Base-by-base conservation (phyloP, 2,329 filamentous ascomycete genomes). In the Xylaria sp. region DNA sequence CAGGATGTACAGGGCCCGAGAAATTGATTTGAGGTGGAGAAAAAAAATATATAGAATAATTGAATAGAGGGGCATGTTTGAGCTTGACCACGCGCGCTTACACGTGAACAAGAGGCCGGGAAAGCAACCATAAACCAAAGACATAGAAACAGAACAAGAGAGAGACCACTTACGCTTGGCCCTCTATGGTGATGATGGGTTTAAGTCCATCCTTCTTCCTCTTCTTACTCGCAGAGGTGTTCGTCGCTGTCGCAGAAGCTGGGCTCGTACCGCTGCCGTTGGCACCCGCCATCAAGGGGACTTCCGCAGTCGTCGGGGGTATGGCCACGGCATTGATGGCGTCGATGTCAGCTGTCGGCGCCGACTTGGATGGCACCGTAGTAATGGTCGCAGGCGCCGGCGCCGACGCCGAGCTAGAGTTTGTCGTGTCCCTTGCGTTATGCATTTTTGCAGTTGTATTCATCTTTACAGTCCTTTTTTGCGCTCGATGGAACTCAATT, bases 171-270 rank as follows among this genome's bases (percentile, higher is more conserved):
- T 74, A 76, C 72, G 65, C 68, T 35, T 73, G 78, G 81, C 77
- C 76, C 80, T 91, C 89, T 63, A 84, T 90, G 42, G 89, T 92
- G 77, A 92, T 89, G 73, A 92, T 92, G 71, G 90, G 90, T 79
- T 91, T 91, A 69, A 91, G 79, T 57, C 83, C 84, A 43, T 89
- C 87, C 83, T 92, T 92, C 81, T 89, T 89, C 73, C 89, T 84
- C 83, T 92, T 92, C 83, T 91, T 92, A 67, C 80, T 82, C 35
- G 74, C 57, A 25, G 70, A 55, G 15, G 69, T 60, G 19, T n/a
- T 60, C 33, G 69, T 54, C 17, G 63, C 65, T 9, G 64, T 57
- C 3, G 70, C 60, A 11, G 68, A 57, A 49, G 71, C 55, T 21
- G 67, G 58, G 56, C 63, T 69, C 9, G 64, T 60, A n/a, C 70